These are phyloP conservation scores for Desmodesmus armatus DNA, from an alignment of 139 green algal species.

Conservation along the genomic window DNA sequence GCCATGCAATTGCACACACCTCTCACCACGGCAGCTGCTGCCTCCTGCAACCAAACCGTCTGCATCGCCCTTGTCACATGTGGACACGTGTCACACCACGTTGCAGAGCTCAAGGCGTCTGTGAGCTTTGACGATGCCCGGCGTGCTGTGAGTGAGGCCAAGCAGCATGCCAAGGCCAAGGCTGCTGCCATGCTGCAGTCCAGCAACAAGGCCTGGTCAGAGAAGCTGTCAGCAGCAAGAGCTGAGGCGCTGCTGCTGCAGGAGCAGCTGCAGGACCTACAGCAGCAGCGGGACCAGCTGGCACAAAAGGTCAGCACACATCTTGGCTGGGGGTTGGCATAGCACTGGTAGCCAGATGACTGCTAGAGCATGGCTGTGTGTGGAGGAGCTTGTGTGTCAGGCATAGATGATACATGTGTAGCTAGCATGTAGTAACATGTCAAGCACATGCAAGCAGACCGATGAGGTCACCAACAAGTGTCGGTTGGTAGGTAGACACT, in stretches of 20 bases:
- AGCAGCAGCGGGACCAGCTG: conserved; percentile 15
- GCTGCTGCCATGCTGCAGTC: conserved; percentile 13
- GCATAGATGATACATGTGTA: too few species aligned
- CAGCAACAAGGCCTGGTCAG: conserved; percentile 14
- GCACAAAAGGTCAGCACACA: background rate
- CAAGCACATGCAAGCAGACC: too few species aligned
- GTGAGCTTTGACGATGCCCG: conserved; percentile 40
- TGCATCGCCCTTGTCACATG: too few species aligned
- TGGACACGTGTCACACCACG: too few species aligned
- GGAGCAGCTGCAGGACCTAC: background rate
- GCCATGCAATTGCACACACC: background rate
- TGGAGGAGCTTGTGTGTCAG: too few species aligned
- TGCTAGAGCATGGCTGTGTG: background rate
- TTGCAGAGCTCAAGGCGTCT: conserved; percentile 39
- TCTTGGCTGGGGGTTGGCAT: background rate
- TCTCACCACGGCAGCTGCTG: background rate
- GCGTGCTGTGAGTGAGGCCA: conserved; percentile 29
- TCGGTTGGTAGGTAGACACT: too few species aligned
- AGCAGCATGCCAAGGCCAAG: conserved; percentile 42
- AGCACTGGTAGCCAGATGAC: background rate
- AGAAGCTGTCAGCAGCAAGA: conserved; percentile 15
- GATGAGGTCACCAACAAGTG: too few species aligned
- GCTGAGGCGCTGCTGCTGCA: conserved; percentile 14
- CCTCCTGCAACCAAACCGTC: too few species aligned
- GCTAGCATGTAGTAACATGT: too few species aligned